Base-by-base conservation (phyloP, 495 filamentous ascomycete species). In the Lasiosphaeria ovina region DNA sequence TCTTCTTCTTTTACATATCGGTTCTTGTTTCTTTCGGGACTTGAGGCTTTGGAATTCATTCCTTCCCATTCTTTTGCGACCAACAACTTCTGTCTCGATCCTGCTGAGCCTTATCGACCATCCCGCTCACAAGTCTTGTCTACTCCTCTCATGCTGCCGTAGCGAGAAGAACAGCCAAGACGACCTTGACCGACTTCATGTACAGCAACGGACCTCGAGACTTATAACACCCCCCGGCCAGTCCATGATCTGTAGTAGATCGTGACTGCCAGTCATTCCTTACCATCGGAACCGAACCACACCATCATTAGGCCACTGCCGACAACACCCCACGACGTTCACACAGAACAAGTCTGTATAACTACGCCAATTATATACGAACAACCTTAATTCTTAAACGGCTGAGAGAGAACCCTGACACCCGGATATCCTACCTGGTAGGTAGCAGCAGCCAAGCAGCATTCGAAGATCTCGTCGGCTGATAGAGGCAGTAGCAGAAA, bases 241-340 rank as follows among this genome's bases (percentile, higher is more conserved):
- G 75, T 77, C 70, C 57, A 69, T 62, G 66, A 68, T 70, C 67
- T 60, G 59, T 61, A 24, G 24, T 24, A 31, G 61, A 66, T 72
- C 71, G 54, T 71, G 73, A 76, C 77, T 66, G 69, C 72, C 76
- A 71, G 74, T 72, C 77, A 78, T 73, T 80, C 77, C 59, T 79
- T 81, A 65, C 64, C 65, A 63, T 40, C 62, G 57, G 73, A 77
- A 77, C 68, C 76, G 71, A 75, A 74, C 70, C 67, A 65, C 69
- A 77, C 77, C 78, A 76, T 79, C 76, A 56, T 81, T 81, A 75
- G 77, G 77, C 76, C 77, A 73, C 66, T 69, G 69, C 69, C 75
- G 62, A 65, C 53, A 12, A 7, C 42, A 51, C 6, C 44, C 5
- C 2, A 61, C 61, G 57, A 68, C 66, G 53, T 51, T 65, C 54